Conservation (phyloP, 1,284 basidiomycete genomes). For the Porogramme epimiltina region DNA sequence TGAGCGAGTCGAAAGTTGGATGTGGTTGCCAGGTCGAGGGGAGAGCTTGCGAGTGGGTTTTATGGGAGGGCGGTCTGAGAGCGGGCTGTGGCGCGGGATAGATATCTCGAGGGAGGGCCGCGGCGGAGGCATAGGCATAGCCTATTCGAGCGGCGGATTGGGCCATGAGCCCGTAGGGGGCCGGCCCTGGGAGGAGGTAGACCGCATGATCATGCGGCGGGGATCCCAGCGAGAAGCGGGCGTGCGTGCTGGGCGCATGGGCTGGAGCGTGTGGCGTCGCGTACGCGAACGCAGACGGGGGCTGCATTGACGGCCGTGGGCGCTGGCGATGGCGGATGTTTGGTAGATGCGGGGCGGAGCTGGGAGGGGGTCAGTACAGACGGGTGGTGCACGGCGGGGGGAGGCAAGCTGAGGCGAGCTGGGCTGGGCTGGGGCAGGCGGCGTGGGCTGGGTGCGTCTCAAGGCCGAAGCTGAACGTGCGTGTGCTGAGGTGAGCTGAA, state of each 20-base stretch:
- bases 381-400: no score
- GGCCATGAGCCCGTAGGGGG: constrained; percentile 16
- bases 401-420: no score
- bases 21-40: constrained; percentile 1
- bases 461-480: no score
- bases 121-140: constrained; percentile 24
- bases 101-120: constrained; percentile 12
- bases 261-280: constrained; percentile 19
- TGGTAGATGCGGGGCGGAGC: no score
- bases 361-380: no score
- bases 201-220: constrained; percentile 20
- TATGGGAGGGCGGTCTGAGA: constrained; percentile 16
- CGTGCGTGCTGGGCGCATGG: constrained; percentile 23
- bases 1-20: constrained; percentile 5
- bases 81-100: constrained; percentile 13
- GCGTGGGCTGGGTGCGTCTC: no score
- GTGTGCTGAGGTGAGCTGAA: no score
- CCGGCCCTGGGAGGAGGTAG: constrained; percentile 15
- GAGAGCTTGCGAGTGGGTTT: constrained; percentile 9
- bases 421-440: no score
- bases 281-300: background rate
- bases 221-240: constrained; percentile 29
- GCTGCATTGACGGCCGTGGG: no score
- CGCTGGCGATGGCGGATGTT: no score
- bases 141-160: constrained; percentile 11